Evolutionary conservation across 805 yeast genomes (phyloP).

Genomic region (Saccharomycodes ludwigii): DNA sequence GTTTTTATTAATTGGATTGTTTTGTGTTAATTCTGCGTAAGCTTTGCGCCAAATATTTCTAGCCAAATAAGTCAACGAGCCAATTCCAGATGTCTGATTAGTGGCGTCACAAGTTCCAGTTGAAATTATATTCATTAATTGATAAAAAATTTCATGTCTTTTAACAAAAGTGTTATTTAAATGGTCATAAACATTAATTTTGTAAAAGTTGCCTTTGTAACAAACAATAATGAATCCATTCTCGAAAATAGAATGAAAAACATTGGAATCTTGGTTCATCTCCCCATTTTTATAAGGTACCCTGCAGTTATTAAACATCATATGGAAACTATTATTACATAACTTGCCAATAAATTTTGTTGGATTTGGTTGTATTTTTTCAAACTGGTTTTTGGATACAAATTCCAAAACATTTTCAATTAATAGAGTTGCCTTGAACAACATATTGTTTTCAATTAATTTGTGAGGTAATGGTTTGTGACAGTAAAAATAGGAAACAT

Average conservation of each 20-base stretch:
- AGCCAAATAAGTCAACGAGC: constrained; percentile 70
- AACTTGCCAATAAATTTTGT: too few relatives aligned
- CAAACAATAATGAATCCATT: constrained; percentile 64
- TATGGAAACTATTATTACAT: constrained; percentile 87
- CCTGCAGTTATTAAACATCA: constrained; percentile 84
- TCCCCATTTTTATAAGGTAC: constrained; percentile 40
- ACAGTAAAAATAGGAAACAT: constrained; percentile 78
- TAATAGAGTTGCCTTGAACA: constrained; percentile 66
- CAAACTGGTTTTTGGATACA: constrained; percentile 60
- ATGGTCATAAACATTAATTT: constrained; percentile 46
- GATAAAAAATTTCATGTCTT: constrained; percentile 39
- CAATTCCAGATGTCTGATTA: constrained; percentile 41
- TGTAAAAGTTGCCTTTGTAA: constrained; percentile 70
- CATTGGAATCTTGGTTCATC: constrained; percentile 48
- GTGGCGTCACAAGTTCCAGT: constrained; percentile 18
- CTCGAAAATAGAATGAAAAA: constrained; percentile 30
- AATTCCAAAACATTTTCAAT: constrained; percentile 57
- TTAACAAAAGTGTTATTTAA: constrained; percentile 27
- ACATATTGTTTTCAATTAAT: constrained; percentile 46
- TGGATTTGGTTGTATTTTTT: constrained; percentile 63
- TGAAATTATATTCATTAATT: constrained; percentile 41
- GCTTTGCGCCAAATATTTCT: constrained; percentile 69
- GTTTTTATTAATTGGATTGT: constrained; percentile 49
- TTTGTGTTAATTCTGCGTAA: constrained; percentile 41
- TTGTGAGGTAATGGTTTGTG: constrained; percentile 54